Conservation (phyloP, 495 filamentous ascomycete species). For the Clavariopsis aquatica region DNA sequence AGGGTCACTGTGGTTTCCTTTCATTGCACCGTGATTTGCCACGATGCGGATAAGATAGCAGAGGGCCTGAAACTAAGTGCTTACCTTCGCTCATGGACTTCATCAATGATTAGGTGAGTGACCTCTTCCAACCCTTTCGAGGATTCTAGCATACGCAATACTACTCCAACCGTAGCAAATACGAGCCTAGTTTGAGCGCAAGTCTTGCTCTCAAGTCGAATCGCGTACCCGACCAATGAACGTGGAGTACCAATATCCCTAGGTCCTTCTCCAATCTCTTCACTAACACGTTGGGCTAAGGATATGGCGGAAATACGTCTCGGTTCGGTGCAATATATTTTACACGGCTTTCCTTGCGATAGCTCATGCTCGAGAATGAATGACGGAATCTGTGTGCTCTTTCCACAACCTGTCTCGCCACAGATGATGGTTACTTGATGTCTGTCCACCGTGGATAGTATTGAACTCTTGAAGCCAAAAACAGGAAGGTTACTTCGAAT, state of each 20-base stretch:
- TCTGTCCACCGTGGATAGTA: constrained; percentile 68
- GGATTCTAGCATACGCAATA: constrained; percentile 93
- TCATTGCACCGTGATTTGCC: too few species aligned
- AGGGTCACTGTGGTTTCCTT: neutral
- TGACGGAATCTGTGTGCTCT: constrained; percentile 93
- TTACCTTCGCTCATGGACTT: constrained; percentile 80
- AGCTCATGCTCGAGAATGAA: constrained; percentile 90
- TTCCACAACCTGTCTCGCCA: constrained; percentile 95
- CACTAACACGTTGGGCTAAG: constrained; percentile 83
- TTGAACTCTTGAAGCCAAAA: constrained; percentile 76
- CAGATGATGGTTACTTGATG: constrained; percentile 88
- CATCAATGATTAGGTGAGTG: constrained; percentile 89
- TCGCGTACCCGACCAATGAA: constrained; percentile 91
- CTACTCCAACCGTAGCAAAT: constrained; percentile 85
- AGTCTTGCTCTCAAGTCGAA: constrained; percentile 86
- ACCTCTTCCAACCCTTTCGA: constrained; percentile 82
- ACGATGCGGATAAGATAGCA: too few species aligned
- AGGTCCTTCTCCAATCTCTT: constrained; percentile 86
- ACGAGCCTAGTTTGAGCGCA: constrained; percentile 76
- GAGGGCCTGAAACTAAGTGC: neutral
- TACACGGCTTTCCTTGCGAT: constrained; percentile 74
- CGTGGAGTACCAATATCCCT: constrained; percentile 75
- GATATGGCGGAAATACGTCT: constrained; percentile 95
- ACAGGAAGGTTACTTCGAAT: constrained; percentile 78
- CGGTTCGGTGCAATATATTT: constrained; percentile 95